A percentile compares a stretch with the other conserved stretches of the same genome.
Evolutionary conservation across 208 protist genomes (phyloP).

Genomic region (Acanthamoeba culbertsoni): DNA sequence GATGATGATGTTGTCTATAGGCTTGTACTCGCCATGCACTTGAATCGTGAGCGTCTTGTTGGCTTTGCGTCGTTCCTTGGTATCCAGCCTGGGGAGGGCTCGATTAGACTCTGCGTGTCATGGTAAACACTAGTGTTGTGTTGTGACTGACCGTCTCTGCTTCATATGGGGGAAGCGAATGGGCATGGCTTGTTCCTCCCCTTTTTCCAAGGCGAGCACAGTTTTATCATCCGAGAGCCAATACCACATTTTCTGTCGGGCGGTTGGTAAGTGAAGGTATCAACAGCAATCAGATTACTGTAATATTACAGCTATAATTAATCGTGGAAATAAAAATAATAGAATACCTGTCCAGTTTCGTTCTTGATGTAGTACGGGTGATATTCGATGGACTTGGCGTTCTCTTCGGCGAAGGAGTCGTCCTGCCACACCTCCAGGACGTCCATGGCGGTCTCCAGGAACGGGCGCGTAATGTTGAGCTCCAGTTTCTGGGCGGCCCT

Average conservation of each 20-base stretch:
- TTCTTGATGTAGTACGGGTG: slow-evolving; percentile 56
- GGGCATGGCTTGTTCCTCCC: slow-evolving; percentile 9
- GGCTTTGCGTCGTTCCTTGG: neutral
- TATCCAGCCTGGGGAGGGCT: slow-evolving; percentile 6
- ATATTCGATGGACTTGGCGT: slow-evolving; percentile 1
- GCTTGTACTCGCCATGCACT: slow-evolving; percentile 42
- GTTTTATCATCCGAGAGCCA: slow-evolving; percentile 31
- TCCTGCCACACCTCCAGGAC: slow-evolving; percentile 5
- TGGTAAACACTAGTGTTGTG: neutral
- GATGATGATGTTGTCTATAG: slow-evolving; percentile 34
- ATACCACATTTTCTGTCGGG: slow-evolving; percentile 49
- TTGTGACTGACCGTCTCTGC: neutral
- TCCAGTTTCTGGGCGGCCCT: slow-evolving; percentile 14
- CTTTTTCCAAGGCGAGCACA: neutral
- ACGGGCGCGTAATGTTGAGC: slow-evolving; percentile 30
- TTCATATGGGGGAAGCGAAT: slow-evolving; percentile 22
- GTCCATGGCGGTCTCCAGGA: slow-evolving; percentile 31
- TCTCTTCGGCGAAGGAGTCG: slow-evolving; percentile 4
- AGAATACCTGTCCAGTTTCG: neutral
- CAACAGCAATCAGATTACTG: no score
- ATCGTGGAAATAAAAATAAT: neutral
- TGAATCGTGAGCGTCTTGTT: slow-evolving; percentile 18
- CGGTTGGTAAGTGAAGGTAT: no score
- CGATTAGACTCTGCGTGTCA: no score
- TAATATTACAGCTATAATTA: neutral